These are phyloP conservation scores for Oryza australiensis DNA, from an alignment of 176 grass and related monocot species.

Conservation along the genomic window DNA sequence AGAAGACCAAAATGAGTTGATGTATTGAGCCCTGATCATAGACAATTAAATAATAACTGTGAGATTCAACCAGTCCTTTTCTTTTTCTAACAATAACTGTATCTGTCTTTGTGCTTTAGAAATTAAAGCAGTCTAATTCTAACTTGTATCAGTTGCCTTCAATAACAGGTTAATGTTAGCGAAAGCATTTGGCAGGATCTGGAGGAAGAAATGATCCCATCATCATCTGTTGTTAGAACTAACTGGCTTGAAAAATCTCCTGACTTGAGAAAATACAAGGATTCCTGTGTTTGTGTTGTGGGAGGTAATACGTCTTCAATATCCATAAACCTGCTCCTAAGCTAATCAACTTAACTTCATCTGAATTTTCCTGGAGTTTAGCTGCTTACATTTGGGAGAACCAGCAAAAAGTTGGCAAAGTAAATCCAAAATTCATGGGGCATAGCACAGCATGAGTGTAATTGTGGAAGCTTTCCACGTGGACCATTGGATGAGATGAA, in stretches of 20 bases:
- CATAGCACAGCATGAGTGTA: not conserved
- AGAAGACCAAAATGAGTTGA: not conserved
- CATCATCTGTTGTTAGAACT: conserved; percentile 68
- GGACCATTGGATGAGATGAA: not conserved
- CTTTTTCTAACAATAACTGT: not conserved
- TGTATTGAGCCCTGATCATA: not conserved
- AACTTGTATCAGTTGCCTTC: conserved; percentile 43
- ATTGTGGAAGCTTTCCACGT: not conserved
- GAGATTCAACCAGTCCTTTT: not conserved
- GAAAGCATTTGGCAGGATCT: conserved; percentile 91
- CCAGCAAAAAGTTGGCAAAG: not conserved
- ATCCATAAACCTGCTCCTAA: not conserved
- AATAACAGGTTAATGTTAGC: conserved; percentile 68
- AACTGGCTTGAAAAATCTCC: conserved; percentile 95
- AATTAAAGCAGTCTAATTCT: conserved; percentile 17
- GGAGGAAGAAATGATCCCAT: conserved; percentile 98
- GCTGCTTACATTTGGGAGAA: not conserved
- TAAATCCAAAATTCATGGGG: conserved; percentile 7
- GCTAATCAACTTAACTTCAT: not conserved
- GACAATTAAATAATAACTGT: not conserved
- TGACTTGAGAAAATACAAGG: conserved; percentile 61
- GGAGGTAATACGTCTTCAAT: conserved; percentile 61
- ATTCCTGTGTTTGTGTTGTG: conserved; percentile 72
- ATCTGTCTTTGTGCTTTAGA: not conserved
- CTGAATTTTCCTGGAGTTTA: conserved; percentile 6